Evolutionary conservation across 352 stramenopile species (phyloP).

Genomic region (Phytophthora hibernalis): DNA sequence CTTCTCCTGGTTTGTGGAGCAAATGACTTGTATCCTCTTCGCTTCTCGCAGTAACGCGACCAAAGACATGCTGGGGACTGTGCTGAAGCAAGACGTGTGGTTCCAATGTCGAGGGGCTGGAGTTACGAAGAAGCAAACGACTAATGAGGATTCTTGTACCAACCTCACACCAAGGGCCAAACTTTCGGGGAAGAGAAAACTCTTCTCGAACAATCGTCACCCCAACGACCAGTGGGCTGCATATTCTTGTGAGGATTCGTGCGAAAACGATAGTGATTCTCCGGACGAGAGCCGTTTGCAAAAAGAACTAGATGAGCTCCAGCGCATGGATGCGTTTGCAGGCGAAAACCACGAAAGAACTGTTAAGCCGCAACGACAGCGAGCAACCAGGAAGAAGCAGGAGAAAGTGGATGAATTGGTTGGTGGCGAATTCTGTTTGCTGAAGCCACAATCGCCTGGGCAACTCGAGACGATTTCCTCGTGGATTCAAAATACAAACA

Average conservation of each 20-base stretch:
- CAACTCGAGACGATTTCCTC: constrained; percentile 10
- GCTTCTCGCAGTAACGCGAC: constrained; percentile 9
- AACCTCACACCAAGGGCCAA: neutral
- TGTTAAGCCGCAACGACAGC: too few species aligned
- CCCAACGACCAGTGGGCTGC: neutral
- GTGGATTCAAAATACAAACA: constrained; percentile 9
- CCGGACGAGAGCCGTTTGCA: neutral
- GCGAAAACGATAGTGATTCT: neutral
- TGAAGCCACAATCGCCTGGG: constrained; percentile 9
- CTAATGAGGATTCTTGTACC: neutral
- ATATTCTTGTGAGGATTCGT: neutral
- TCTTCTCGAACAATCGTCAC: neutral
- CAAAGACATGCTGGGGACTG: constrained; percentile 1
- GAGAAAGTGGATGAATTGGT: neutral
- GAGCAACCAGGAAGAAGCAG: neutral
- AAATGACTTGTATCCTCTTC: constrained; percentile 19
- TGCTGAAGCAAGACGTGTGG: constrained; percentile 15
- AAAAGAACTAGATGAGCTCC: neutral
- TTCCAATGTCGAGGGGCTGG: constrained; percentile 1
- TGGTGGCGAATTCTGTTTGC: constrained; percentile 5
- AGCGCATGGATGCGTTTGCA: neutral
- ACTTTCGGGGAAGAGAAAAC: constrained; percentile 5
- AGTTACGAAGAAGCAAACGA: neutral
- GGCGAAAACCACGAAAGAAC: neutral
- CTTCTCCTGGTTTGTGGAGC: constrained; percentile 15